Evolutionary conservation across 2,329 filamentous ascomycete genomes (phyloP).

Genomic region (Escovopsis sp.): DNA sequence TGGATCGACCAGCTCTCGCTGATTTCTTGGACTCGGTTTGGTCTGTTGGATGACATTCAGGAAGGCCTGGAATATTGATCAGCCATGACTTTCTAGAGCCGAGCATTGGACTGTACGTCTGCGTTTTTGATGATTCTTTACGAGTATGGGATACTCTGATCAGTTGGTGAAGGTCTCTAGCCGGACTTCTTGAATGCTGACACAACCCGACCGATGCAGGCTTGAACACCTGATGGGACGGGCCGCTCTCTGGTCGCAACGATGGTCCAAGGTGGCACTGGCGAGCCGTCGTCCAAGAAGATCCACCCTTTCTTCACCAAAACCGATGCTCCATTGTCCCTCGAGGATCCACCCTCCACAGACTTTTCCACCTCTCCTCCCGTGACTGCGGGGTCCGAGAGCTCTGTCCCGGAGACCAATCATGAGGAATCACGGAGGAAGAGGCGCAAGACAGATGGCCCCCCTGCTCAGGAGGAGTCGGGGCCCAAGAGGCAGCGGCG

Average conservation of each 20-base stretch:
- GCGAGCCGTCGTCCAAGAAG: constrained; percentile 25
- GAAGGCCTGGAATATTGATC: too few relatives aligned
- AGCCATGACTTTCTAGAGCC: too few relatives aligned
- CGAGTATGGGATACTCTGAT: too few relatives aligned
- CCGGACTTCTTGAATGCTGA: too few relatives aligned
- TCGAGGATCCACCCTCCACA: constrained; percentile 1
- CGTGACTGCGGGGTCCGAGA: neutral
- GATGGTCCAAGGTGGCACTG: constrained; percentile 29
- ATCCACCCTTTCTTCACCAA: constrained; percentile 41
- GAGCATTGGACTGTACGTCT: too few relatives aligned
- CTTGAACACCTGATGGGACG: constrained; percentile 22
- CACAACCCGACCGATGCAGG: neutral
- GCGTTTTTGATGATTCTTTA: too few relatives aligned
- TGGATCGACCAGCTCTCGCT: too few relatives aligned
- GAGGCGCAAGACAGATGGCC: constrained; percentile 25
- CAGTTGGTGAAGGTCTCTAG: too few relatives aligned
- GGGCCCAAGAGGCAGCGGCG: constrained; percentile 15
- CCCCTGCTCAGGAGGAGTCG: constrained; percentile 8
- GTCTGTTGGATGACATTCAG: too few relatives aligned
- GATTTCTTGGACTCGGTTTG: too few relatives aligned
- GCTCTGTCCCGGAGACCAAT: constrained; percentile 9
- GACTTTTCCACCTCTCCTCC: neutral
- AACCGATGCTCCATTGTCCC: constrained; percentile 6
- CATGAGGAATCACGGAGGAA: constrained; percentile 23
- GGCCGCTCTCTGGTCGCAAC: constrained; percentile 22